Conservation (phyloP, 495 filamentous ascomycete species). For the Aspergillus mulundensis region DNA sequence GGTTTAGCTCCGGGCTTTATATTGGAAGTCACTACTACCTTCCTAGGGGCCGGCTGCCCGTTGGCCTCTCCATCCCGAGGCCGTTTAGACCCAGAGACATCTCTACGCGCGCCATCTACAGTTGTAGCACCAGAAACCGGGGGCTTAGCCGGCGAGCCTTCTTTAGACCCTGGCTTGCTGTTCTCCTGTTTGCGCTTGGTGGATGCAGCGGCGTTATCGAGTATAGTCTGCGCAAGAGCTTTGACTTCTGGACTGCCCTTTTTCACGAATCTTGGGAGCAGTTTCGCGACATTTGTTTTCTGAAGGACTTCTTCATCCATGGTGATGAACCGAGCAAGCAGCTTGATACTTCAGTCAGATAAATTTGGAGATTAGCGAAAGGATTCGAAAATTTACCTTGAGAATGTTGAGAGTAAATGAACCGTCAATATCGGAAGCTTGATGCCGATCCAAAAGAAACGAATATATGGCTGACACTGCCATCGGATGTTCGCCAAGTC, state of each 20-base stretch:
- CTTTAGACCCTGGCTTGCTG: conserved; percentile 30
- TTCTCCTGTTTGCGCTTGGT: conserved; percentile 46
- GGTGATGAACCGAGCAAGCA: conserved; percentile 61
- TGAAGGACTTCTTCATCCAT: conserved; percentile 59
- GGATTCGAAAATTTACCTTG: conserved; percentile 34
- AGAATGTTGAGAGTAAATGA: conserved; percentile 60
- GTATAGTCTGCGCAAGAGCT: conserved; percentile 51
- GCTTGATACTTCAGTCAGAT: conserved; percentile 30
- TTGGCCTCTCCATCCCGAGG: conserved; percentile 39
- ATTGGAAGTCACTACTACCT: conserved; percentile 34
- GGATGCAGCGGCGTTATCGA: conserved; percentile 53
- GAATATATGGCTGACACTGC: conserved; percentile 55
- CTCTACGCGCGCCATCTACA: conserved; percentile 22
- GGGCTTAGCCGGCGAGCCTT: conserved; percentile 31
- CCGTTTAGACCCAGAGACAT: conserved; percentile 44
- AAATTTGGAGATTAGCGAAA: background rate
- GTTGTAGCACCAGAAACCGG: conserved; percentile 21
- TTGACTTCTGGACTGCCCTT: conserved; percentile 62
- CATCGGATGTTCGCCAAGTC: conserved; percentile 55
- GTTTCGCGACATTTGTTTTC: conserved; percentile 63
- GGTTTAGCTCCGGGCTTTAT: conserved; percentile 23
- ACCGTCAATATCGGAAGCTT: conserved; percentile 61
- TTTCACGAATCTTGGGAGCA: conserved; percentile 59
- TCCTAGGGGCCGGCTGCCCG: conserved; percentile 36
- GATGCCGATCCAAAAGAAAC: conserved; percentile 63